Percentiles rank a stretch among this genome's conserved stretches.
phyloP scores from a whole-genome alignment of 176 grass and related monocot species.

The Echinochloa phyllopogon region DNA sequence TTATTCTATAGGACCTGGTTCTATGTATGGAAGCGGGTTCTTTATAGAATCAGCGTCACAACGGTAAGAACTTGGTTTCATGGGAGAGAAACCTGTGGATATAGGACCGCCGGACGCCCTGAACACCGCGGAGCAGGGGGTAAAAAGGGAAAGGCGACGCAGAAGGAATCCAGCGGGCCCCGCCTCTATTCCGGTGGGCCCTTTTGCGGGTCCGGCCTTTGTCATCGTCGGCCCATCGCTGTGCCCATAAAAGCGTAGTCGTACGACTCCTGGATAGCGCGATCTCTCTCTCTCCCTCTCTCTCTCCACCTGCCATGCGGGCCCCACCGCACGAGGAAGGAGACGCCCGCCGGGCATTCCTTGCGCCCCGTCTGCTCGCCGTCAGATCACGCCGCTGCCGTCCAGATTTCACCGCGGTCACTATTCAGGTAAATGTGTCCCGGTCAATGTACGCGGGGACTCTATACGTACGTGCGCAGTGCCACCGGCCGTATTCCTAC shows the following conservation, averaged over 20 bases:
- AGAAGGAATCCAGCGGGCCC: background rate
- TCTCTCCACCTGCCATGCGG: background rate
- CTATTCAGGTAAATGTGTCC: too few relatives aligned
- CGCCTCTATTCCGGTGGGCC: background rate
- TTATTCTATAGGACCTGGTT: too few relatives aligned
- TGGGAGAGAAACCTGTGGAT: too few relatives aligned
- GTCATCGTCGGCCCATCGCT: constrained; percentile 25
- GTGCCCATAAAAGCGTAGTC: constrained; percentile 10
- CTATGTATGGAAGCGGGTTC: too few relatives aligned
- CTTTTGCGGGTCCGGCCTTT: background rate
- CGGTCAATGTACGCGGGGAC: background rate
- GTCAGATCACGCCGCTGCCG: background rate
- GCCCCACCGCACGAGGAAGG: background rate
- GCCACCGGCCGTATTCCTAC: background rate
- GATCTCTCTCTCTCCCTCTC: background rate
- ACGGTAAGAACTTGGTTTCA: too few relatives aligned
- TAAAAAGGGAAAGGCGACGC: background rate
- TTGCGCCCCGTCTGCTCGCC: background rate
- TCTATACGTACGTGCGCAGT: background rate
- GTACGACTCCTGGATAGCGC: background rate
- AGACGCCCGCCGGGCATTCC: background rate
- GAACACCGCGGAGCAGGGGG: too few relatives aligned
- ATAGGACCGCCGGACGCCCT: too few relatives aligned
- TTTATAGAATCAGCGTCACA: too few relatives aligned
- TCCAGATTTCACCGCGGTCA: background rate